A percentile compares a stretch with the other conserved stretches of the same genome.
phyloP scores from a whole-genome alignment of 2,329 filamentous ascomycete species.

The Pseudogymnoascus sp. region DNA sequence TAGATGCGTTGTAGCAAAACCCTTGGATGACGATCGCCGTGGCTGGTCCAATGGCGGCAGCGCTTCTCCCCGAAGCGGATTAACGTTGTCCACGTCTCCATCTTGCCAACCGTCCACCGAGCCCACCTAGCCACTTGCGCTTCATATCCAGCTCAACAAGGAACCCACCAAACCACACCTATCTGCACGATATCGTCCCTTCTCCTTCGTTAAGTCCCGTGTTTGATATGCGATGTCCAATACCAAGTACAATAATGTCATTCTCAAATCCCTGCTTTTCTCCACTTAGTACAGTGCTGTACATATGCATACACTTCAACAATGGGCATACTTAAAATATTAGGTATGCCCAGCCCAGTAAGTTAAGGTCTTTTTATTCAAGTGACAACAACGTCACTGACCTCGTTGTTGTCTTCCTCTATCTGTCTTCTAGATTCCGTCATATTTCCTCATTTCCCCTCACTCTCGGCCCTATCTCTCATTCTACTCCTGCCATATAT shows the following conservation, averaged over 20 bases:
- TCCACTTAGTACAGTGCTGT: not conserved
- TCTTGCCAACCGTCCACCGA: not conserved
- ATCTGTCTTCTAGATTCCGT: slow-evolving; percentile 11
- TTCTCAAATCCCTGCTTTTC: slow-evolving; percentile 2
- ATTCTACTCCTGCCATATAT: slow-evolving; percentile 7
- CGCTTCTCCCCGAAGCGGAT: not conserved
- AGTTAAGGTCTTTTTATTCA: not conserved
- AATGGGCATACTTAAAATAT: not conserved
- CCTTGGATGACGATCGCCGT: not conserved
- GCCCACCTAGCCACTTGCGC: not conserved
- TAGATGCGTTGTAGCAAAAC: not conserved
- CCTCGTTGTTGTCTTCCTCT: not conserved
- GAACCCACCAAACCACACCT: not conserved
- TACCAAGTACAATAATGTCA: slow-evolving; percentile 1
- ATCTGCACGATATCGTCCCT: not conserved
- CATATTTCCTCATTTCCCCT: slow-evolving; percentile 20
- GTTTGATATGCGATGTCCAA: not conserved
- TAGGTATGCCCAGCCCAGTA: not conserved
- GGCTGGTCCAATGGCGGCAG: not conserved
- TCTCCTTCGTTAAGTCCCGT: not conserved
- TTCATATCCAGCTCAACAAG: not conserved
- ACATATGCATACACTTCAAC: not conserved
- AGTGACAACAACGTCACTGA: not conserved
- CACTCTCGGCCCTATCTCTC: slow-evolving; percentile 13
- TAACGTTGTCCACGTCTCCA: not conserved